phyloP scores from a whole-genome alignment of 768 basidiomycete genomes.

The Cystofilobasidium macerans region DNA sequence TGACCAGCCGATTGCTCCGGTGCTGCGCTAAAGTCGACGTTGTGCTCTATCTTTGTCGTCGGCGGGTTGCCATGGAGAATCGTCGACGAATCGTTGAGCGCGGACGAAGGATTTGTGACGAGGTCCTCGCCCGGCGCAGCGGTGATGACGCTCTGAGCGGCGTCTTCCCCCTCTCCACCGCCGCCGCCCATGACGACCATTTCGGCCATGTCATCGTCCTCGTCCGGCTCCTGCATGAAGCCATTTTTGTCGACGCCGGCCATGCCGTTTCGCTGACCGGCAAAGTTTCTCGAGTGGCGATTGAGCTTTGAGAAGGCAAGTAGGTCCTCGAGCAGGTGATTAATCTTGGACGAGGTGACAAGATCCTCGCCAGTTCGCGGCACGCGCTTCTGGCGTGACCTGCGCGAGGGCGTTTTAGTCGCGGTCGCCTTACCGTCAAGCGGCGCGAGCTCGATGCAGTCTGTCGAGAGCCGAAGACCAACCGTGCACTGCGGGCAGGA shows the following conservation, averaged over 20 bases:
- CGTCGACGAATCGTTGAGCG: background rate
- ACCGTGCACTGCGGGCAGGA: conserved; percentile 70
- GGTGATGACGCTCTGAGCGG: background rate
- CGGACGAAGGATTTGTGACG: background rate
- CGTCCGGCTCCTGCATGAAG: conserved; percentile 1
- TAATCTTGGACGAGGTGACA: conserved; percentile 70
- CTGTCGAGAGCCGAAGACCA: conserved; percentile 50
- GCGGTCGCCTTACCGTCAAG: conserved; percentile 39
- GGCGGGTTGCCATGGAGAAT: background rate
- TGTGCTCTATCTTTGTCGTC: background rate
- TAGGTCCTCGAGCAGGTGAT: conserved; percentile 67
- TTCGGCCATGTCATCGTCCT: background rate
- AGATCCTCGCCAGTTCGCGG: conserved; percentile 10
- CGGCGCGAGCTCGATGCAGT: conserved; percentile 71
- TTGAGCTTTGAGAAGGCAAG: conserved; percentile 70
- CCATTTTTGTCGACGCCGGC: background rate
- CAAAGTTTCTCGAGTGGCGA: conserved; percentile 77
- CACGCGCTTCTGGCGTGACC: conserved; percentile 13
- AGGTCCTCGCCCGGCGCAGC: conserved; percentile 1
- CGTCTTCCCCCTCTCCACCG: background rate
- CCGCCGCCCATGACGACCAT: conserved; percentile 4
- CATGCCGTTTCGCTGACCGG: conserved; percentile 39
- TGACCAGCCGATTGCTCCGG: background rate
- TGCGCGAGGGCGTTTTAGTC: background rate
- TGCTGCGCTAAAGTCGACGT: background rate